These are phyloP conservation scores for Drechmeria coniospora DNA, from an alignment of 2,329 filamentous ascomycete genomes.

Conservation along the genomic window DNA sequence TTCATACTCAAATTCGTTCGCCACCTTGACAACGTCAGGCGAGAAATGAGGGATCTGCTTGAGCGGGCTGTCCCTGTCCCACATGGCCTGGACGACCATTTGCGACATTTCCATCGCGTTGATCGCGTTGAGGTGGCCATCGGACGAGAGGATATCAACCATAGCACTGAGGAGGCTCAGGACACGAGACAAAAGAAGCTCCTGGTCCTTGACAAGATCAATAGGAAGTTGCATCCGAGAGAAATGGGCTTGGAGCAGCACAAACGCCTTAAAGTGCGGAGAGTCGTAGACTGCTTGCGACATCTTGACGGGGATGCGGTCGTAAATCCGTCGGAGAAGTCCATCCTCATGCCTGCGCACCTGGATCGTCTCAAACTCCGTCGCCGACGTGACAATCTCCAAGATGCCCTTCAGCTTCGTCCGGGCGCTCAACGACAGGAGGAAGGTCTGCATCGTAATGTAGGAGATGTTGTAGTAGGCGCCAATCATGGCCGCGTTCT, in stretches of 20 bases:
- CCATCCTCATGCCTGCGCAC: conserved; percentile 85
- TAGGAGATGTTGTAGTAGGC: conserved; percentile 99
- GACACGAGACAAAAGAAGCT: conserved; percentile 69
- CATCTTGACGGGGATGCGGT: conserved; percentile 92
- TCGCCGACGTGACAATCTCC: conserved; percentile 92
- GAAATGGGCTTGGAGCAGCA: conserved; percentile 94
- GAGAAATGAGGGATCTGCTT: conserved; percentile 97
- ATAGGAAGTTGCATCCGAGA: conserved; percentile 92
- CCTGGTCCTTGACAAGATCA: conserved; percentile 91
- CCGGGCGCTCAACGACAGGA: conserved; percentile 72
- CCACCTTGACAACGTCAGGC: conserved; percentile 66
- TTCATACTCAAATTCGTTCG: conserved; percentile 65
- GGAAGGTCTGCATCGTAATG: conserved; percentile 97
- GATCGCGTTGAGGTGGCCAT: conserved; percentile 94
- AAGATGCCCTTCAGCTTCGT: conserved; percentile 95
- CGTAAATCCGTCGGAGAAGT: conserved; percentile 81
- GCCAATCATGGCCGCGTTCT: conserved; percentile 95
- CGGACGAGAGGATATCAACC: conserved; percentile 88
- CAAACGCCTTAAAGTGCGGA: conserved; percentile 96
- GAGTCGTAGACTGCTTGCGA: conserved; percentile 71
- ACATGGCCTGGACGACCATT: conserved; percentile 98
- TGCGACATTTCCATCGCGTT: conserved; percentile 98
- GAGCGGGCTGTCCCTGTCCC: conserved; percentile 91
- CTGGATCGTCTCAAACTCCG: conserved; percentile 90
- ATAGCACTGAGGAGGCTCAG: conserved; percentile 79